Conservation (phyloP, 306 rosid species). For the Mucuna pruriens region DNA sequence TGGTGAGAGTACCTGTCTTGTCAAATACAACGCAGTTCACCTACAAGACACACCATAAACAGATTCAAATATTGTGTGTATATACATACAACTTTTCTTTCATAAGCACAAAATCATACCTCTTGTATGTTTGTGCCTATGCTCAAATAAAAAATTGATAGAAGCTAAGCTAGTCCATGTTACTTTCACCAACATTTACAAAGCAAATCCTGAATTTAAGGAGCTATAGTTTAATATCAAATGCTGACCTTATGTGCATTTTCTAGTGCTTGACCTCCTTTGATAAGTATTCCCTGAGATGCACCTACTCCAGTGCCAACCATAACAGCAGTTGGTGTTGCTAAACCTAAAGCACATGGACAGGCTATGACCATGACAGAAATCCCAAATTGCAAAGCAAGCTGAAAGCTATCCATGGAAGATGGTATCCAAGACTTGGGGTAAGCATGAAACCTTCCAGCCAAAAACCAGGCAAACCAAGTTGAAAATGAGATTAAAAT, state of each 20-base stretch:
- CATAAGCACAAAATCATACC: background rate
- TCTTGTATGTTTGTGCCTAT: background rate
- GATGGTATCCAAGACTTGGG: conserved; percentile 74
- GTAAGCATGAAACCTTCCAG: conserved; percentile 63
- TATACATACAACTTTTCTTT: background rate
- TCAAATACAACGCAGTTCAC: conserved; percentile 79
- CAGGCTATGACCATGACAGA: conserved; percentile 92
- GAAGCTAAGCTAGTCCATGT: background rate
- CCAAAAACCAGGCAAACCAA: conserved; percentile 75
- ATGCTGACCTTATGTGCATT: conserved; percentile 71
- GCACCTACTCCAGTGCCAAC: conserved; percentile 93
- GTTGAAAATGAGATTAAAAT: conserved; percentile 61
- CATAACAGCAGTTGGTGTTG: conserved; percentile 89
- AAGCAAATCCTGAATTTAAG: background rate
- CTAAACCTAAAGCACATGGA: conserved; percentile 91
- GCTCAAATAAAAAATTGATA: background rate
- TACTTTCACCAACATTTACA: background rate
- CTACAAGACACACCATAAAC: conserved; percentile 40
- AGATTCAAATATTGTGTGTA: background rate
- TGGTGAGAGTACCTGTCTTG: conserved; percentile 84
- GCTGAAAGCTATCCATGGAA: conserved; percentile 74
- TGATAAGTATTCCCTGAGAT: conserved; percentile 77
- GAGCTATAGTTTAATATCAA: background rate
- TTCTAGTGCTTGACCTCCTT: conserved; percentile 87
- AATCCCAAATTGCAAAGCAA: conserved; percentile 84